Evolutionary conservation across 306 rosid species (phyloP).

Genomic region (Cicer yamashitae): DNA sequence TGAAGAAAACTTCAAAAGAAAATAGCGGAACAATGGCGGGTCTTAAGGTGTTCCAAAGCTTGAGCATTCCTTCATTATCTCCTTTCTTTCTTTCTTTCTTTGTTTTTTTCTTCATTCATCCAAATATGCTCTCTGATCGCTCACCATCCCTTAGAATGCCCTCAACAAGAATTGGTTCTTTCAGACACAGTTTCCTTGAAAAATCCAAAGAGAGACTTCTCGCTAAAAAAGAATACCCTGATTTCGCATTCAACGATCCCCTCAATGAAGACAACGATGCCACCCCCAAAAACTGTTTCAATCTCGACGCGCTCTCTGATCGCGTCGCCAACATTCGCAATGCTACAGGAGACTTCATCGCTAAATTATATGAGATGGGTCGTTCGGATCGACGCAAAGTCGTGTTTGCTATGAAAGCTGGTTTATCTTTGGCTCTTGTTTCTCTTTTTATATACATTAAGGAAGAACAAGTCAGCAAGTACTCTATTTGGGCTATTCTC

Average conservation of each 20-base stretch:
- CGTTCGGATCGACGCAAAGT: conserved; percentile 67
- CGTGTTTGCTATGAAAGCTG: conserved; percentile 64
- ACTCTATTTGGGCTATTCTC: conserved; percentile 77
- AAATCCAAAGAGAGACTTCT: conserved; percentile 65
- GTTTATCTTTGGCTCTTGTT: conserved; percentile 58
- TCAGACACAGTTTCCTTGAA: conserved; percentile 67
- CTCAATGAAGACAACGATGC: background rate
- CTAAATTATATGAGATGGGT: conserved; percentile 65
- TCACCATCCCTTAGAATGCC: conserved; percentile 29
- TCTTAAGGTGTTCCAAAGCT: conserved; percentile 30
- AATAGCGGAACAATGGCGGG: conserved; percentile 38
- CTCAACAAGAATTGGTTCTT: conserved; percentile 55
- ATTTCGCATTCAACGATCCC: conserved; percentile 41
- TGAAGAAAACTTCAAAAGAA: conserved; percentile 43
- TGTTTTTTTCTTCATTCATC: too few relatives aligned
- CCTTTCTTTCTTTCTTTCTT: background rate
- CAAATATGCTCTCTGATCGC: background rate
- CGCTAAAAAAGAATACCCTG: conserved; percentile 51
- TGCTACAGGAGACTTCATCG: background rate
- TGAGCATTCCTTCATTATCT: conserved; percentile 39
- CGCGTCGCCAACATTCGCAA: conserved; percentile 44
- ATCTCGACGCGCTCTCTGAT: conserved; percentile 55
- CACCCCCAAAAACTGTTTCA: background rate
- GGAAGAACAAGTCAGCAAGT: conserved; percentile 53
- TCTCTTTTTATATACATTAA: conserved; percentile 63